Evolutionary conservation across 2,329 filamentous ascomycete species (phyloP).

Genomic region (Verticillium alfalfae): DNA sequence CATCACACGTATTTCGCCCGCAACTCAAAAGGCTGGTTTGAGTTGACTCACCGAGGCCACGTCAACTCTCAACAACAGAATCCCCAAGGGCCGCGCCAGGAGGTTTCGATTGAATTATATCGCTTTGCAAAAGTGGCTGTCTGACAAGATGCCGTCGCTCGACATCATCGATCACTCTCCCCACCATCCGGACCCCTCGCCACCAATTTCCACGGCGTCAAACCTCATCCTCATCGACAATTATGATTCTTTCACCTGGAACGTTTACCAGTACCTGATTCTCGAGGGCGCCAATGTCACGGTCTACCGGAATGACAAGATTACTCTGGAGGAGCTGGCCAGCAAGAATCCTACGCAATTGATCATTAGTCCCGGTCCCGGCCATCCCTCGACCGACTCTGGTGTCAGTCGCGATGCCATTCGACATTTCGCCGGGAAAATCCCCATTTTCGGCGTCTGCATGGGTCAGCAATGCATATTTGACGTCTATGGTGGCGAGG

Average conservation of each 20-base stretch:
- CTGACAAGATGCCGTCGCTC: slow-evolving; percentile 5
- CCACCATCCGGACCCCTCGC: slow-evolving; percentile 70
- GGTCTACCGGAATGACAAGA: slow-evolving; percentile 88
- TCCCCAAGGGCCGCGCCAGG: background rate
- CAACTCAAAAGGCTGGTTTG: background rate
- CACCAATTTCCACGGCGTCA: slow-evolving; percentile 70
- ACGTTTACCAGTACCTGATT: slow-evolving; percentile 96
- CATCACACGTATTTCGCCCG: background rate
- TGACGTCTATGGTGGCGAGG: slow-evolving; percentile 84
- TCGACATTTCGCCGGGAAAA: slow-evolving; percentile 84
- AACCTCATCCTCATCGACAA: slow-evolving; percentile 97
- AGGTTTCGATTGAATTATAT: background rate
- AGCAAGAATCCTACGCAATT: slow-evolving; percentile 84
- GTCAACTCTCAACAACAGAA: background rate
- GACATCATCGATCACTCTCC: slow-evolving; percentile 75
- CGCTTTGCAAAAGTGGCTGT: background rate
- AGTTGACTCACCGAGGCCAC: background rate
- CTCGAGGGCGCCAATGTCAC: slow-evolving; percentile 91
- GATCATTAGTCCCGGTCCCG: slow-evolving; percentile 90
- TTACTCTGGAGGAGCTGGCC: slow-evolving; percentile 78
- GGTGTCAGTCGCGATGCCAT: slow-evolving; percentile 93
- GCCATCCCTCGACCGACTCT: slow-evolving; percentile 85
- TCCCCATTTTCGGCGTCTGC: slow-evolving; percentile 94
- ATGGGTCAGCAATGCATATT: slow-evolving; percentile 99
- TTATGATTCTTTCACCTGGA: slow-evolving; percentile 99